These are phyloP conservation scores for Blastocystis sp. DNA, from an alignment of 352 stramenopile species.

Conservation along the genomic window DNA sequence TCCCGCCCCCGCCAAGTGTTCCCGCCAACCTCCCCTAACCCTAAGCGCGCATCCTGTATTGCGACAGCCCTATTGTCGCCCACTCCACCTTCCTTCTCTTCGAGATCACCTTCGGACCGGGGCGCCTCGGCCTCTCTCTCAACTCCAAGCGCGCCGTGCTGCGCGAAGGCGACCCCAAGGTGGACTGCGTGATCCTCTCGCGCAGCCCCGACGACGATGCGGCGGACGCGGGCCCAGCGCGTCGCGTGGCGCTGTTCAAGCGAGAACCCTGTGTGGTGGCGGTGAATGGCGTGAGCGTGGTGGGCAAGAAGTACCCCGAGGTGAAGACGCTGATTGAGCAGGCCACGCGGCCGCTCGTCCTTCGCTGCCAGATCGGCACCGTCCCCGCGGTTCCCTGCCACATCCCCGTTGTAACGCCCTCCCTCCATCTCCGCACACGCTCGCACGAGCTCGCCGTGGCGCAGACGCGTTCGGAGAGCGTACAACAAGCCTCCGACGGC, in stretches of 20 bases:
- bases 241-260: constrained; percentile 31
- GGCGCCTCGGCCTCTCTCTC: constrained; percentile 30
- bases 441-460: background rate
- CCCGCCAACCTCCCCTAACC: background rate
- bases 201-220: constrained; percentile 3
- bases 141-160: background rate
- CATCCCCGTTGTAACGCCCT: background rate
- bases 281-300: constrained; percentile 32
- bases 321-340: constrained; percentile 25
- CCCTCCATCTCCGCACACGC: background rate
- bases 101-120: constrained; percentile 60
- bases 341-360: background rate
- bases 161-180: background rate
- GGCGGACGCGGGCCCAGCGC: constrained; percentile 2
- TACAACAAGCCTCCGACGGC: background rate
- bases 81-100: constrained; percentile 28
- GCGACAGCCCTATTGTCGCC: constrained; percentile 12
- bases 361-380: constrained; percentile 51
- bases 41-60: constrained; percentile 60
- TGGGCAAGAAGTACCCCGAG: constrained; percentile 23
- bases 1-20: constrained; percentile 52
- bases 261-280: constrained; percentile 8
- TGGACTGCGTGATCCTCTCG: background rate
- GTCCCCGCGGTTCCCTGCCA: background rate
- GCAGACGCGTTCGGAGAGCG: background rate